A percentile compares a stretch with the other conserved stretches of the same genome.
Conservation (phyloP, 352 stramenopile genomes). For the Plasmopara muralis region DNA sequence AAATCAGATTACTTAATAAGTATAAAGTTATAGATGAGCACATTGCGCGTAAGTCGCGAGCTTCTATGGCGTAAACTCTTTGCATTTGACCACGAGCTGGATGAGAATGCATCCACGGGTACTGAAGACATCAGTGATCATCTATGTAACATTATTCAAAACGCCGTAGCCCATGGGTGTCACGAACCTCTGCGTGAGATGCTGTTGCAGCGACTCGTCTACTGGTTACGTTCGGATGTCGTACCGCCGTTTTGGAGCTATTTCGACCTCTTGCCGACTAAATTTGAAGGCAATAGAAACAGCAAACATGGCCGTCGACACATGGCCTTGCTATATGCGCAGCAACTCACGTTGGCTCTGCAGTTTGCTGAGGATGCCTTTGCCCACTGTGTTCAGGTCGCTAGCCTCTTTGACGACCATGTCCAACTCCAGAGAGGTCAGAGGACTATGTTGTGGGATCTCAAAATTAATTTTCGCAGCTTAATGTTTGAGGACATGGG, state of each 20-base stretch:
- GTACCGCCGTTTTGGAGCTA: conserved; percentile 61
- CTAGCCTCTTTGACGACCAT: conserved; percentile 45
- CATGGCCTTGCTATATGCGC: conserved; percentile 41
- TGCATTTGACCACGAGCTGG: conserved; percentile 36
- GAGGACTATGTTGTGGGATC: conserved; percentile 41
- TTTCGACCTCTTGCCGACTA: conserved; percentile 25
- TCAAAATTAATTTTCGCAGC: conserved; percentile 41
- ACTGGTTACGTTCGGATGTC: conserved; percentile 60
- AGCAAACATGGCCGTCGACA: conserved; percentile 23
- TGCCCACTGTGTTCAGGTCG: conserved; percentile 55
- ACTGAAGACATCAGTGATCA: conserved; percentile 15
- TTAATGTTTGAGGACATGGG: conserved; percentile 46
- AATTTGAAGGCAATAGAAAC: conserved; percentile 8
- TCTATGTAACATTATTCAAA: conserved; percentile 32
- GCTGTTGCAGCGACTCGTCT: conserved; percentile 51
- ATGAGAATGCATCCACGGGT: conserved; percentile 1
- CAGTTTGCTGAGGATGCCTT: conserved; percentile 71
- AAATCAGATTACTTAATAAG: background rate
- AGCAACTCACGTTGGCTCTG: conserved; percentile 64
- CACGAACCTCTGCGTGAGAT: conserved; percentile 49
- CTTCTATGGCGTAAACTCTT: conserved; percentile 69
- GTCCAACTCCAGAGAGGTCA: conserved; percentile 10
- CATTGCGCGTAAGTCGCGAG: conserved; percentile 48
- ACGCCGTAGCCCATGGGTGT: conserved; percentile 19
- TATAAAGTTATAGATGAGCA: background rate